Conservation (phyloP, 1,284 basidiomycete genomes). For the Rhodotorula sp. region DNA sequence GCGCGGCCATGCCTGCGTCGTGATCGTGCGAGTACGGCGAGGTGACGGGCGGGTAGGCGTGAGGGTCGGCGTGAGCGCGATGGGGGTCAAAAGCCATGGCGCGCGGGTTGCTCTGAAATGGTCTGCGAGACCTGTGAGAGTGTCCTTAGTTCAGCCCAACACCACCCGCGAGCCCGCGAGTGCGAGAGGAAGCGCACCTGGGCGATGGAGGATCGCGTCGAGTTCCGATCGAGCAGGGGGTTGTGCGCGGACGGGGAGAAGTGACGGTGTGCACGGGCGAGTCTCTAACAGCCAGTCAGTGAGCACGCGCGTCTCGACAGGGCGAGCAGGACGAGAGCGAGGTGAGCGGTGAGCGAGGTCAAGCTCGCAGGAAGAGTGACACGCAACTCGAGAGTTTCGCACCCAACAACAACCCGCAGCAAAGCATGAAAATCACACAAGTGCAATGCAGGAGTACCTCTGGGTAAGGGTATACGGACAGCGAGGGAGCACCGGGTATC, state of each 20-base stretch:
- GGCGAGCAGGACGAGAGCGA: not conserved
- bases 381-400: no score
- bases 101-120: not conserved
- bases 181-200: not conserved
- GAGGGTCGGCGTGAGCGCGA: conserved; percentile 1
- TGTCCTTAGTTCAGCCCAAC: not conserved
- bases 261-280: not conserved
- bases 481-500: not conserved
- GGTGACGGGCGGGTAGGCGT: conserved; percentile 13
- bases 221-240: not conserved
- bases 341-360: not conserved
- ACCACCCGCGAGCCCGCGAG: not conserved
- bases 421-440: no score
- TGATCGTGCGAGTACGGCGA: conserved; percentile 9
- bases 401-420: no score
- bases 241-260: not conserved
- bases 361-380: no score
- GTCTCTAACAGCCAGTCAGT: no score
- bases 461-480: not conserved
- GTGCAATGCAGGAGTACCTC: not conserved
- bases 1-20: not conserved
- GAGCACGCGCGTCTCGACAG: not conserved
- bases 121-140: not conserved
- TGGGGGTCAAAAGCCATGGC: conserved; percentile 7
- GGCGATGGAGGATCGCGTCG: not conserved